Base-by-base conservation (phyloP, 495 filamentous ascomycete species). In the Geopyxis carbonaria region DNA sequence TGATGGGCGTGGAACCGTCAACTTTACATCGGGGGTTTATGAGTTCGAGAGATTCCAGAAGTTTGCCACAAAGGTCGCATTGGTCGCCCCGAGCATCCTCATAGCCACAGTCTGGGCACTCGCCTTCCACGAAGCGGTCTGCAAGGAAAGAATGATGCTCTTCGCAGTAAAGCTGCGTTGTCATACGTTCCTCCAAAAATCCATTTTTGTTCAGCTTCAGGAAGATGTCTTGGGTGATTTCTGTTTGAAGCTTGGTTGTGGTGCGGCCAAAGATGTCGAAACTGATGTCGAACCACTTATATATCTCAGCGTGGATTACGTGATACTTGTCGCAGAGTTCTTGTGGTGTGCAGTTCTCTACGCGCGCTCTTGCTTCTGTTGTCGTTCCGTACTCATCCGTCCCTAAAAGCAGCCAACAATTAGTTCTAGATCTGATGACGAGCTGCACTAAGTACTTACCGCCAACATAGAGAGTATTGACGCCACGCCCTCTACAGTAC, bases 51-150 rank as follows among this genome's bases (percentile, higher is more conserved):
- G 85, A 80, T 50, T 93, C 86, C 4, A 89, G 67, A 27, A 93
- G 65, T 51, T 76, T 65, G 22, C 76, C 76, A 45, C 83, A 94
- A 48, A 76, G 78, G 58, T 94, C 86, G 50, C 86, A 94, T 62
- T 92, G 73, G 50, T 81, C 78, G 41, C 82, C 82, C 34, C 80
- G 70, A 22, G 85, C 85, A 54, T 86, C 85, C 28, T 72, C 66
- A 57, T 85, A 84, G 38, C 68, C 67, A 61, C 80, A 94, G 40
- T 71, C 72, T 27, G 76, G 75, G 61, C 86, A 94, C 45, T 75
- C 78, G 13, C 86, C 86, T 62, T 93, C 85, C 13, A 94, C 83
- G 54, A 80, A 95, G 28, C 87, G 80, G 59, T 95, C 87, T 14
- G 87, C 85, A 36, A 95, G 57, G 65, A 93, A 95, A 16, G 73